phyloP scores from a whole-genome alignment of 164 flowering plant genomes.

The Vitis riparia region DNA sequence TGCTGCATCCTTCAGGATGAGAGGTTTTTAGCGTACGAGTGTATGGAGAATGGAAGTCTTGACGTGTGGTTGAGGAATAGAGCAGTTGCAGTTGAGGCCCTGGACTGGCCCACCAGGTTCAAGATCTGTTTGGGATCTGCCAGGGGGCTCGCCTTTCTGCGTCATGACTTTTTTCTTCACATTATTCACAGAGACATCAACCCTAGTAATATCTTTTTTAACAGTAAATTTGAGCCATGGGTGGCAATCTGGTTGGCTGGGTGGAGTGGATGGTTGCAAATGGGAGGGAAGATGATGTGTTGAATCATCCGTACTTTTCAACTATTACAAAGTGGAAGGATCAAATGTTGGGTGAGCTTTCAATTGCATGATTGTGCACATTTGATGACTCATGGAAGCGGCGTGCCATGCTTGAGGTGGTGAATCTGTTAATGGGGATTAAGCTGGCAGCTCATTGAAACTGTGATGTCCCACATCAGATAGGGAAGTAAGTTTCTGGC shows the following conservation, averaged over 20 bases:
- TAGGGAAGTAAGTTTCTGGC: no score
- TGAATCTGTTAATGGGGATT: constrained; percentile 43
- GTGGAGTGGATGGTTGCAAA: constrained; percentile 47
- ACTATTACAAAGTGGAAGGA: constrained; percentile 23
- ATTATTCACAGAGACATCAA: constrained; percentile 72
- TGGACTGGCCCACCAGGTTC: constrained; percentile 59
- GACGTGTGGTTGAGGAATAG: constrained; percentile 63
- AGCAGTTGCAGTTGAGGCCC: constrained; percentile 50
- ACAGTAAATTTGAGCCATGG: constrained; percentile 44
- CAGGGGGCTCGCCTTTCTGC: constrained; percentile 62
- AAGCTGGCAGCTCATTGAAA: background rate
- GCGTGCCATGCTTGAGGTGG: constrained; percentile 60
- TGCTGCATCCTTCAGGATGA: constrained; percentile 58
- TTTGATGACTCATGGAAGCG: constrained; percentile 53
- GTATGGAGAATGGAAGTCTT: constrained; percentile 74
- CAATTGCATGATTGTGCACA: constrained; percentile 50
- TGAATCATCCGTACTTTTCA: constrained; percentile 44
- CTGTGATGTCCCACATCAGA: background rate
- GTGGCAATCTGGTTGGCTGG: constrained; percentile 77
- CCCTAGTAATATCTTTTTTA: constrained; percentile 62
- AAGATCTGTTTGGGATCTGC: constrained; percentile 64
- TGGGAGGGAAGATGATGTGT: constrained; percentile 35
- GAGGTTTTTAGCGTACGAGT: constrained; percentile 56
- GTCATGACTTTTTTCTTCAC: constrained; percentile 67
- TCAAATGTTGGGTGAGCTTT: constrained; percentile 52